These are phyloP conservation scores for Alloteropsis semialata DNA, from an alignment of 176 grass and related monocot species.

Conservation along the genomic window DNA sequence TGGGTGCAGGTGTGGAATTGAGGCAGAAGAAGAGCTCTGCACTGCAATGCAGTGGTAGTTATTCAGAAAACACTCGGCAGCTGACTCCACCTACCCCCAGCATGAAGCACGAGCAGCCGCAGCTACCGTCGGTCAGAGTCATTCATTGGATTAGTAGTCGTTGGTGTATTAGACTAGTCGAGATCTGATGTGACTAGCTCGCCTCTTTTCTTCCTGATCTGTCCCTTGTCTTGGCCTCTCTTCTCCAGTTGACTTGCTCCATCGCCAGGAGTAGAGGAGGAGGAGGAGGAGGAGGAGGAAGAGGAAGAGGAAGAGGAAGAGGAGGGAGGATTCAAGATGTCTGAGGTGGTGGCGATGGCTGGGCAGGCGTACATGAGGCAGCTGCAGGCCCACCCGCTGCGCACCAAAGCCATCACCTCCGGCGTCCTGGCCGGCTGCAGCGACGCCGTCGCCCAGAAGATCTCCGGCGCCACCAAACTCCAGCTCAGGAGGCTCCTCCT, in stretches of 20 bases:
- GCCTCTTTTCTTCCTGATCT: neutral
- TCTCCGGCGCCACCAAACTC: slow-evolving; percentile 57
- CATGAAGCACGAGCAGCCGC: neutral
- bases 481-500: slow-evolving; percentile 69
- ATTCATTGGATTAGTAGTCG: neutral
- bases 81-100: no score
- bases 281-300: no score
- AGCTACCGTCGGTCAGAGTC: neutral
- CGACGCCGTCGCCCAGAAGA: slow-evolving; percentile 71
- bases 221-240: neutral
- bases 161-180: neutral
- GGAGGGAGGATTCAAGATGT: slow-evolving; percentile 36
- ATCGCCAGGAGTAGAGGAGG: neutral
- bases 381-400: slow-evolving; percentile 67
- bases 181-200: neutral
- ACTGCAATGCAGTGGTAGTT: no score
- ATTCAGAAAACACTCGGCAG: no score
- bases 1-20: no score
- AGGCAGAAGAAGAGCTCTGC: no score
- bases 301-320: neutral
- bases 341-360: slow-evolving; percentile 62
- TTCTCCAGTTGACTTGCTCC: neutral
- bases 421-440: slow-evolving; percentile 74
- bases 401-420: slow-evolving; percentile 85
- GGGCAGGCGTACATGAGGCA: slow-evolving; percentile 78